phyloP scores from a whole-genome alignment of 768 basidiomycete genomes.

The Boletus patriciae region DNA sequence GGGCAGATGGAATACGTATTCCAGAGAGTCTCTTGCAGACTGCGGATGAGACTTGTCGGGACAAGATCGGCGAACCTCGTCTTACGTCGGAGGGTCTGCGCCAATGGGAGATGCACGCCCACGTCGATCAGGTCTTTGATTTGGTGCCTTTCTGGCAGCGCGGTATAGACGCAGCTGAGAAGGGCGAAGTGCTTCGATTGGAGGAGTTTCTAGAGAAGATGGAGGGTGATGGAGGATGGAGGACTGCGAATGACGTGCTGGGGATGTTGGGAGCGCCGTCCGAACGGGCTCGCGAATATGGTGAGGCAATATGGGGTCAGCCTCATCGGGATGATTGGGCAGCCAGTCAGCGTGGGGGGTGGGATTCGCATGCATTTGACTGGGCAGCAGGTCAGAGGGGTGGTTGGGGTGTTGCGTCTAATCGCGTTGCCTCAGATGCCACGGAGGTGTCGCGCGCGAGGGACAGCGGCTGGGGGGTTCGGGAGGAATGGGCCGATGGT shows the following conservation, averaged over 20 bases:
- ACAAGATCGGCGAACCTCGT: constrained; percentile 29
- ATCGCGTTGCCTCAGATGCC: constrained; percentile 15
- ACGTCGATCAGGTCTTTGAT: constrained; percentile 49
- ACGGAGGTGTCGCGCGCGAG: constrained; percentile 18
- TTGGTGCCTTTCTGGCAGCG: constrained; percentile 56
- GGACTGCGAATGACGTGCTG: constrained; percentile 29
- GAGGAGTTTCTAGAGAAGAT: constrained; percentile 48
- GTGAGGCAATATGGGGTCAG: constrained; percentile 10
- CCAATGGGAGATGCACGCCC: constrained; percentile 31
- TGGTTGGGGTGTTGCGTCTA: constrained; percentile 14
- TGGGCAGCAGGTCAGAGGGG: constrained; percentile 8
- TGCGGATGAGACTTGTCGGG: constrained; percentile 29
- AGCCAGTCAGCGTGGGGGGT: constrained; percentile 4
- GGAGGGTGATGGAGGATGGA: constrained; percentile 36
- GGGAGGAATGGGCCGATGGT: constrained; percentile 15
- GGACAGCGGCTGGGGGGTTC: constrained; percentile 20
- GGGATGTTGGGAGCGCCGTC: constrained; percentile 27
- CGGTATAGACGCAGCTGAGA: constrained; percentile 48
- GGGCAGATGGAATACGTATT: neutral
- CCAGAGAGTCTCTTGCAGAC: constrained; percentile 11
- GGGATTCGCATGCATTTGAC: constrained; percentile 4
- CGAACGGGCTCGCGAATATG: constrained; percentile 2
- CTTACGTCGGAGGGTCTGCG: constrained; percentile 31
- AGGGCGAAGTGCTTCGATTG: constrained; percentile 42
- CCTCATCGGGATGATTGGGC: constrained; percentile 8